Evolutionary conservation across 1,139 yeast species (phyloP).

Genomic region (Sugiyamaella grinbergsii): DNA sequence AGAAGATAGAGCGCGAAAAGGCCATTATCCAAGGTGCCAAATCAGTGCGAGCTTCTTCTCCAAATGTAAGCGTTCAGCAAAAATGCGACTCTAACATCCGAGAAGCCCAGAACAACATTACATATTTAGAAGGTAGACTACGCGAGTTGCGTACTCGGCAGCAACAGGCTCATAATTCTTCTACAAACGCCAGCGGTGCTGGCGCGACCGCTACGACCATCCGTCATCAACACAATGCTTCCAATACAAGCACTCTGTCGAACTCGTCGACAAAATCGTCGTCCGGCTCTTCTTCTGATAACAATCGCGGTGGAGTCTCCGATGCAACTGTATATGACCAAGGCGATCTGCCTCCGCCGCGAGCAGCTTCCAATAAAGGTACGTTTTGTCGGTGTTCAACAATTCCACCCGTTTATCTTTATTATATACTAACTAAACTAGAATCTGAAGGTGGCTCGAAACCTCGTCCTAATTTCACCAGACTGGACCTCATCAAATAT

Average conservation of each 20-base stretch:
- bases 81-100: conserved; percentile 87
- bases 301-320: background rate
- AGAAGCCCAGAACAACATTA: conserved; percentile 89
- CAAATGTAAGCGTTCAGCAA: conserved; percentile 80
- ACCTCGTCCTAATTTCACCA: conserved; percentile 38
- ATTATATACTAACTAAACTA: background rate
- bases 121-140: conserved; percentile 78
- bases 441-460: background rate
- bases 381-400: no score
- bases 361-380: conserved; percentile 28
- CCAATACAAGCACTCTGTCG: conserved; percentile 24
- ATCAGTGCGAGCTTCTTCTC: conserved; percentile 72
- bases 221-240: conserved; percentile 23
- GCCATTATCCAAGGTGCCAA: conserved; percentile 88
- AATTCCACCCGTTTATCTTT: no score
- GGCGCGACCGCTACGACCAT: background rate
- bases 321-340: conserved; percentile 5
- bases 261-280: conserved; percentile 20
- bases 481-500: conserved; percentile 78
- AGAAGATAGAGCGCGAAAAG: conserved; percentile 83
- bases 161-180: conserved; percentile 19
- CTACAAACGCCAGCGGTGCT: conserved; percentile 15
- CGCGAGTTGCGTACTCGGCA: conserved; percentile 55
- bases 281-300: conserved; percentile 9
- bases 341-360: conserved; percentile 20